These are phyloP conservation scores for Nelumbo lutea DNA, from an alignment of 164 flowering plant genomes.

Conservation along the genomic window DNA sequence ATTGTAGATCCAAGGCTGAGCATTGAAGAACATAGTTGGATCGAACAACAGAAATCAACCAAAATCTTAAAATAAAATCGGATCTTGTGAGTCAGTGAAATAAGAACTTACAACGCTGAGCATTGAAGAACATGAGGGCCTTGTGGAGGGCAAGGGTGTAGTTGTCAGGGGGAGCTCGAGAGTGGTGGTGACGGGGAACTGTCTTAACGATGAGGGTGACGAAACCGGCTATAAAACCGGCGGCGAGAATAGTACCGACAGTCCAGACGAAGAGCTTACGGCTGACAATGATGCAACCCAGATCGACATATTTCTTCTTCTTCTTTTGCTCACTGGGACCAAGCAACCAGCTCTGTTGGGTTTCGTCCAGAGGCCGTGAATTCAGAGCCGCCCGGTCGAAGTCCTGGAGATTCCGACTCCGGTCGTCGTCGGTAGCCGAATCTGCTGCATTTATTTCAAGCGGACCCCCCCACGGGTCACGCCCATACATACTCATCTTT, in stretches of 20 bases:
- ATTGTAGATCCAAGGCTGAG: not conserved
- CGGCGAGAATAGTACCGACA: slow-evolving; percentile 54
- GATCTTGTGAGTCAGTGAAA: not conserved
- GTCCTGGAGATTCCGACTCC: slow-evolving; percentile 81
- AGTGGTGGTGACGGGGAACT: slow-evolving; percentile 62
- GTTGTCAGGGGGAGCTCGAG: slow-evolving; percentile 68
- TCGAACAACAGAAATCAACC: not conserved
- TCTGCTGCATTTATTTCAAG: slow-evolving; percentile 80
- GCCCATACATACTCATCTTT: slow-evolving; percentile 53
- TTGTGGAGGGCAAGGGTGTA: slow-evolving; percentile 66
- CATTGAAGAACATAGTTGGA: not conserved
- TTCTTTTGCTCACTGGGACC: slow-evolving; percentile 86
- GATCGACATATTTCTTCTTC: slow-evolving; percentile 94
- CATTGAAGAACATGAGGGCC: slow-evolving; percentile 86
- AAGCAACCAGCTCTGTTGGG: slow-evolving; percentile 94
- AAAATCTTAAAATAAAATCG: not conserved
- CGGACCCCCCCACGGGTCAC: slow-evolving; percentile 98
- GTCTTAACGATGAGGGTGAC: slow-evolving; percentile 68
- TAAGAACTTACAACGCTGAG: slow-evolving; percentile 47
- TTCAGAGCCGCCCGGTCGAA: slow-evolving; percentile 85
- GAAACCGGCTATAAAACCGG: slow-evolving; percentile 63
- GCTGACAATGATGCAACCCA: slow-evolving; percentile 90
- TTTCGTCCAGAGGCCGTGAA: slow-evolving; percentile 71
- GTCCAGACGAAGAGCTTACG: slow-evolving; percentile 89
- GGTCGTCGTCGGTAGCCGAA: slow-evolving; percentile 93